Evolutionary conservation across 179 eudicot genomes (phyloP), one percentile per base, ranked within the genome.

Genomic region (Camellia oleifera): DNA sequence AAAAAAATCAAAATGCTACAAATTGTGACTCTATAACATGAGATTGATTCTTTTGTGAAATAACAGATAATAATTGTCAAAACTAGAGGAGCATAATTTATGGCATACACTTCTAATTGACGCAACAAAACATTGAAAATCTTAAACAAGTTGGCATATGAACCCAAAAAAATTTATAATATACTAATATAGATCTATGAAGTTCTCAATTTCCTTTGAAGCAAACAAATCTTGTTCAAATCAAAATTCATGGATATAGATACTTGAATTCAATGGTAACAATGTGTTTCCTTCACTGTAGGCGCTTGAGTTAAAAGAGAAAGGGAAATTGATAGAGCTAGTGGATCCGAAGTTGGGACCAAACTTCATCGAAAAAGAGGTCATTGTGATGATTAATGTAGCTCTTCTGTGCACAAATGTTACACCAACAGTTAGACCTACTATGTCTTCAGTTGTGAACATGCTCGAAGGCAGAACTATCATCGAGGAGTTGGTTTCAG

Each of bases 401-500:
- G 86, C 82, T n/a, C 83, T 87, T 23, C 48, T 73, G 5, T 87
- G 88, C 80, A 62, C 88, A 5, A 71, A 80, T 62, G 50, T 75
- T 20, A 68, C 82, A 4, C 80, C 85, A 6, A 50, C 85, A 13
- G 81, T 69, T 18, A 85, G 90, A 72, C 90, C 90, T 48, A n/a
- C 71, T 7, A 87, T 87, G 90, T 85, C 90, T 52, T 53, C 86
- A n/a, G 88, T 87, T 26, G 90, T 87, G 2, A 87, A 85, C 83
- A 83, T 85, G 72, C 88, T 87, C 0, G 88, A 83, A 82, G 85
- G 85, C 15, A 61, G 66, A 70, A 62, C 46, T 9, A 53, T 50
- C 23, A 54, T 52, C 5, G 10, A 62, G 17, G 67, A 58, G 4
- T 53, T 46, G 7, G 17, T 68, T 75, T 68, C 26, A 5, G 77